Evolutionary conservation across 768 basidiomycete species (phyloP).

Genomic region (Naganishia antarctica): DNA sequence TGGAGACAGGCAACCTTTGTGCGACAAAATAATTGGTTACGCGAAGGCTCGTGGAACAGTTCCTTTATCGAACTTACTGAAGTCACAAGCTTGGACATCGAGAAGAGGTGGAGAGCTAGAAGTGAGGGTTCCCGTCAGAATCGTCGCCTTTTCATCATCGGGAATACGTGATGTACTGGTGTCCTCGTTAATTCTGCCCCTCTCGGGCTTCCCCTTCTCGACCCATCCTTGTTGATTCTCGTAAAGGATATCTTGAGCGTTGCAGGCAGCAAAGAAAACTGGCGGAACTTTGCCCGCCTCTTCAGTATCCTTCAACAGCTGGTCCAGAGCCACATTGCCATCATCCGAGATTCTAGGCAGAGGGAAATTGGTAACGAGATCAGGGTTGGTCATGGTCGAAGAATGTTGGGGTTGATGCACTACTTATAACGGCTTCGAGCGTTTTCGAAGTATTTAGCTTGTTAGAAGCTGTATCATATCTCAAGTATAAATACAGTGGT

Average conservation of each 20-base stretch:
- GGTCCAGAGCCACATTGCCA: slow-evolving; percentile 25
- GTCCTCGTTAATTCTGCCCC: slow-evolving; percentile 16
- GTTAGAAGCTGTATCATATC: too few relatives aligned
- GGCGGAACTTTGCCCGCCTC: slow-evolving; percentile 29
- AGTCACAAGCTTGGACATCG: slow-evolving; percentile 42
- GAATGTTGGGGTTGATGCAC: too few relatives aligned
- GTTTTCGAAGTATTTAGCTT: too few relatives aligned
- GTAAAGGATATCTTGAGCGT: slow-evolving; percentile 37
- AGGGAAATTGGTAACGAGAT: slow-evolving; percentile 2
- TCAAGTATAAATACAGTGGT: too few relatives aligned
- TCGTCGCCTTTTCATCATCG: background rate
- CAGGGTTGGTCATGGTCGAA: slow-evolving; percentile 6
- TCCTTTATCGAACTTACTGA: slow-evolving; percentile 29
- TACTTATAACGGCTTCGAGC: too few relatives aligned
- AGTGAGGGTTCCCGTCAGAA: background rate
- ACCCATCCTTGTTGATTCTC: slow-evolving; percentile 31
- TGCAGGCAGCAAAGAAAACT: slow-evolving; percentile 34
- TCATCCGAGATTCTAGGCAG: background rate
- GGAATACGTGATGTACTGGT: background rate
- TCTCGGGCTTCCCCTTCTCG: background rate
- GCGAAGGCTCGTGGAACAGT: background rate
- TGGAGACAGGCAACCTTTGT: slow-evolving; percentile 38
- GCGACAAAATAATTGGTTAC: too few relatives aligned
- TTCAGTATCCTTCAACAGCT: slow-evolving; percentile 30
- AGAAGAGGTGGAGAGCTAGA: slow-evolving; percentile 38